Evolutionary conservation across 768 basidiomycete species (phyloP).

Genomic region (Rhizopogon vulgaris): DNA sequence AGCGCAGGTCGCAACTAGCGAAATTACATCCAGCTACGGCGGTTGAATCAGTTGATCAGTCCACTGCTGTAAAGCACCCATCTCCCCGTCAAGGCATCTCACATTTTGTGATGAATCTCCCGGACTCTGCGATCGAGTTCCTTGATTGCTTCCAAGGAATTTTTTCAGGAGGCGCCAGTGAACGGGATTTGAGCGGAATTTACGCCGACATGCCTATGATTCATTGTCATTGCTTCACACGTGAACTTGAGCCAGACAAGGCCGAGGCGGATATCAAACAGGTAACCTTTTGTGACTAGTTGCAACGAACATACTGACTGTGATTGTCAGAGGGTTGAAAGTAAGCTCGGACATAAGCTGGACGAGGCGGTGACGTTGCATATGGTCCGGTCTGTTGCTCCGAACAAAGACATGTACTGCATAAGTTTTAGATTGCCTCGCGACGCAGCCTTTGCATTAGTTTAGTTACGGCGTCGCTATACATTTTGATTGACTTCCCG

Average conservation of each 20-base stretch:
- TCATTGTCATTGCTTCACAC: constrained; percentile 95
- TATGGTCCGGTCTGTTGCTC: constrained; percentile 88
- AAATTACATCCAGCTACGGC: background rate
- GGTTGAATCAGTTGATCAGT: constrained; percentile 1
- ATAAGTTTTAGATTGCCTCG: constrained; percentile 75
- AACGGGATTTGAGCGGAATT: constrained; percentile 41
- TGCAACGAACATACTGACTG: constrained; percentile 6
- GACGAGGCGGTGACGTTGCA: constrained; percentile 49
- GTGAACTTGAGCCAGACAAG: constrained; percentile 61
- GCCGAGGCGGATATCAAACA: constrained; percentile 75
- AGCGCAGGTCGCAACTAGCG: constrained; percentile 24
- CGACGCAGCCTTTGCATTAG: constrained; percentile 29
- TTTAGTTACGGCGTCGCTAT: constrained; percentile 6
- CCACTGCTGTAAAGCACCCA: constrained; percentile 6
- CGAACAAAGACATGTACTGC: constrained; percentile 97
- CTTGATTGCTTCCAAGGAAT: constrained; percentile 83
- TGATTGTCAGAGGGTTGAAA: constrained; percentile 60
- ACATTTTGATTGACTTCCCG: background rate
- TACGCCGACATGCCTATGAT: constrained; percentile 71
- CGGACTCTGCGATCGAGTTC: constrained; percentile 86
- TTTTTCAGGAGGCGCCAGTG: constrained; percentile 28
- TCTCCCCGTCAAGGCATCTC: constrained; percentile 51
- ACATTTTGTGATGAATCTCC: constrained; percentile 98
- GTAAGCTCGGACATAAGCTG: constrained; percentile 52
- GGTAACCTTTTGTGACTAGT: constrained; percentile 36